Conservation (phyloP, 257 asterid species). For the Asclepias syriaca region DNA sequence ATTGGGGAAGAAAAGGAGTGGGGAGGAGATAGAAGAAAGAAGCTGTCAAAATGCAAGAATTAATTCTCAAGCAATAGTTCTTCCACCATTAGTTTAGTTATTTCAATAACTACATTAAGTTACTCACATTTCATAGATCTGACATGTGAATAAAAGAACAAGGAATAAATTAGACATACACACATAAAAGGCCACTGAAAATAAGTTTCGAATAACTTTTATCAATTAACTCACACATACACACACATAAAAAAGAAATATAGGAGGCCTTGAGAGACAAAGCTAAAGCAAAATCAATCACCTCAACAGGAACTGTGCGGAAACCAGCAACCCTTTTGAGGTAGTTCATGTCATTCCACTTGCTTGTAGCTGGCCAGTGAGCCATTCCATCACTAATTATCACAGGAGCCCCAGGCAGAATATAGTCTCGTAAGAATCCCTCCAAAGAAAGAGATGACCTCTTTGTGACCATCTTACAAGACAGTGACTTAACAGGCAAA, state of each 20-base stretch:
- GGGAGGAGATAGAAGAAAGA: too few relatives aligned
- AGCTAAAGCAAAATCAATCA: slow-evolving; percentile 22
- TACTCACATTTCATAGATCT: background rate
- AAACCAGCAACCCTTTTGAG: slow-evolving; percentile 75
- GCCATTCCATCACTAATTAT: slow-evolving; percentile 73
- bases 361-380: slow-evolving; percentile 88
- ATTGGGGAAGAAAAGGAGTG: too few relatives aligned
- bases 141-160: background rate
- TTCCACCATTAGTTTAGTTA: too few relatives aligned
- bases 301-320: slow-evolving; percentile 99
- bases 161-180: too few relatives aligned
- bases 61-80: too few relatives aligned
- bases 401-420: slow-evolving; percentile 34
- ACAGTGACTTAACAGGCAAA: slow-evolving; percentile 37
- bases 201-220: background rate
- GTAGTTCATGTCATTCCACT: slow-evolving; percentile 82
- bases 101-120: background rate
- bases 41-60: too few relatives aligned
- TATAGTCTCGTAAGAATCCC: slow-evolving; percentile 31
- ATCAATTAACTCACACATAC: background rate
- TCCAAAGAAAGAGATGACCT: slow-evolving; percentile 37
- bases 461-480: slow-evolving; percentile 31
- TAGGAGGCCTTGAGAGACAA: background rate
- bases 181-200: background rate
- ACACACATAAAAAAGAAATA: background rate